phyloP scores from a whole-genome alignment of 1,284 basidiomycete species.

The Marasmius fiardii region DNA sequence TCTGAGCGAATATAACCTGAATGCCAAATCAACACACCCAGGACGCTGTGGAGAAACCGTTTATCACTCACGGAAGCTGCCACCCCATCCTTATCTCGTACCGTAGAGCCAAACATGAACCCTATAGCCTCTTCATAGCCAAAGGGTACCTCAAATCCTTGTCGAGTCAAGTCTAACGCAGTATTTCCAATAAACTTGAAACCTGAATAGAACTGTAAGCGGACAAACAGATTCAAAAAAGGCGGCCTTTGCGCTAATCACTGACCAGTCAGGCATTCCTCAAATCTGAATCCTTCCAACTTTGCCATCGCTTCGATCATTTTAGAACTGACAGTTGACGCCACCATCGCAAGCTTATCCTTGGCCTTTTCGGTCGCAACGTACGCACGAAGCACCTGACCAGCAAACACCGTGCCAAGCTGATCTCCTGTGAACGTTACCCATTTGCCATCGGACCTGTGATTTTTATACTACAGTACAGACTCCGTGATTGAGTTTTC shows the following conservation, averaged over 20 bases:
- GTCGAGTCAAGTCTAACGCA: constrained; percentile 56
- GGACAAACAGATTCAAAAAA: background rate
- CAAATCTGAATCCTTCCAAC: constrained; percentile 75
- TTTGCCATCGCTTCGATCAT: constrained; percentile 77
- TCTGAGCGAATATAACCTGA: no score
- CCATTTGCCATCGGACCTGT: constrained; percentile 58
- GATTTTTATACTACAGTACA: background rate
- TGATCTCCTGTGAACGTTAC: constrained; percentile 81
- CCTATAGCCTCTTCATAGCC: constrained; percentile 90
- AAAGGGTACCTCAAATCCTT: constrained; percentile 75
- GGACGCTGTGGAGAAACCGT: no score
- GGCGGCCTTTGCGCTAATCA: background rate
- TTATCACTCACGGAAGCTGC: constrained; percentile 56
- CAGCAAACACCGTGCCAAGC: constrained; percentile 74
- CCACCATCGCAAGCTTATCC: constrained; percentile 74
- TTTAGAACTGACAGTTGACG: constrained; percentile 85
- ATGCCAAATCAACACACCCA: no score
- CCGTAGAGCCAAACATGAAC: constrained; percentile 75
- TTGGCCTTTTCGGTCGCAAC: constrained; percentile 58
- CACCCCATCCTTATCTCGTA: constrained; percentile 85
- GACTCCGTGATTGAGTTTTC: constrained; percentile 1
- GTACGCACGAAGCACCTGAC: constrained; percentile 55
- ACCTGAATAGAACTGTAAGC: constrained; percentile 39
- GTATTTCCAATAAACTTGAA: constrained; percentile 87
- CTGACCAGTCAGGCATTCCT: constrained; percentile 78